Conservation (phyloP, 345 rosid genomes). For the Salix viminalis region DNA sequence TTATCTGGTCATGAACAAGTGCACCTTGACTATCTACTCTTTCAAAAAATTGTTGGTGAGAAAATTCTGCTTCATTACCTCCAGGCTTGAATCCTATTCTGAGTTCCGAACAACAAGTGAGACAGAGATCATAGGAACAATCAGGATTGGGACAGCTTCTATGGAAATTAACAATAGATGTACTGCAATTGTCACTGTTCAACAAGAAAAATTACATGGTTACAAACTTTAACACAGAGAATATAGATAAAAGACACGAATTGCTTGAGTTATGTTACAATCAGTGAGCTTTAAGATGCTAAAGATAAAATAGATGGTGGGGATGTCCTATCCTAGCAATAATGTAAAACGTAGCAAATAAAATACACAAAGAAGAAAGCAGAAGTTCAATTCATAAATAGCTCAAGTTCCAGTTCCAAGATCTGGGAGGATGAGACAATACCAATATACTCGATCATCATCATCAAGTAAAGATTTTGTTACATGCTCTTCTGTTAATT, state of each 20-base stretch:
- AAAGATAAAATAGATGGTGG: not conserved
- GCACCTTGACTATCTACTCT: slow-evolving; percentile 18
- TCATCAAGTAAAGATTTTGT: slow-evolving; percentile 29
- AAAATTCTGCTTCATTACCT: slow-evolving; percentile 17
- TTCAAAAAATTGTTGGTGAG: slow-evolving; percentile 19
- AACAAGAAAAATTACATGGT: slow-evolving; percentile 12
- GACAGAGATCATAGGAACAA: slow-evolving; percentile 55
- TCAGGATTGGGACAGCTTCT: slow-evolving; percentile 41
- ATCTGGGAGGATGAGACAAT: slow-evolving; percentile 22
- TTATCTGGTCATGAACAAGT: slow-evolving; percentile 10
- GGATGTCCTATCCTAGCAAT: not conserved
- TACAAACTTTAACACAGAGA: slow-evolving; percentile 1
- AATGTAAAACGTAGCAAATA: not conserved
- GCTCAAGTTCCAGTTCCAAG: not conserved
- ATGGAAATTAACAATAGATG: slow-evolving; percentile 48
- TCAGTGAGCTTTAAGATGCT: not conserved
- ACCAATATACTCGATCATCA: slow-evolving; percentile 55
- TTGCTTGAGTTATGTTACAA: too few relatives aligned
- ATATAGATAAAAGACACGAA: not conserved
- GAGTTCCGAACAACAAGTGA: slow-evolving; percentile 48
- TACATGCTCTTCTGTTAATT: slow-evolving; percentile 34
- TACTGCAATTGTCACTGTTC: slow-evolving; percentile 53
- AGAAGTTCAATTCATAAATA: not conserved
- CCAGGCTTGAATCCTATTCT: slow-evolving; percentile 28
- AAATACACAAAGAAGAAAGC: not conserved